These are phyloP conservation scores for Capsella rubella DNA, from an alignment of 441 rosid genomes.

Conservation along the genomic window DNA sequence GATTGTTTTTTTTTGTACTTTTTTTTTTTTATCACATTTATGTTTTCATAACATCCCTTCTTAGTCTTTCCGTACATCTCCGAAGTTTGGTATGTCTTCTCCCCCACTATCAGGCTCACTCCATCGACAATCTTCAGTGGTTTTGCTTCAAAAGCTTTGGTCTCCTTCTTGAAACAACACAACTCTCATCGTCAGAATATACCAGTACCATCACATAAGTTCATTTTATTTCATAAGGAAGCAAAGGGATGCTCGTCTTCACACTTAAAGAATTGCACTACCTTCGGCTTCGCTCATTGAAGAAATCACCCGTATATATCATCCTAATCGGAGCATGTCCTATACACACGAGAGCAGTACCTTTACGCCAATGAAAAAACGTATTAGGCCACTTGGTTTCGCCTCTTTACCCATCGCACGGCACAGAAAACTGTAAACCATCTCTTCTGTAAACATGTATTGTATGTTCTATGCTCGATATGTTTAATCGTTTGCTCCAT, in stretches of 20 bases:
- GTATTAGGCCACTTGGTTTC: not conserved
- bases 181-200: not conserved
- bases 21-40: not conserved
- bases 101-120: not conserved
- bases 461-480: not conserved
- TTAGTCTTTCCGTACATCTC: too few species aligned
- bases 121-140: not conserved
- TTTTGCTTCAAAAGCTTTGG: not conserved
- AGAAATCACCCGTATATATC: not conserved
- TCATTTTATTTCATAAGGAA: too few species aligned
- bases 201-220: too few species aligned
- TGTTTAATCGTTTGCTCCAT: not conserved
- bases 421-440: not conserved
- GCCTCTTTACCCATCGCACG: not conserved
- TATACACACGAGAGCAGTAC: not conserved
- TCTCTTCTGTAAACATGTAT: not conserved
- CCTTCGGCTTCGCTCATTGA: too few species aligned
- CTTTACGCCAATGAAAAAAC: not conserved
- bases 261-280: too few species aligned
- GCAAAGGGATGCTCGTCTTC: too few species aligned
- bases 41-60: too few species aligned
- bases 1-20: not conserved
- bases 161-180: not conserved
- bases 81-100: not conserved
- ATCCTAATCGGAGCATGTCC: not conserved